Conservation (phyloP, 805 yeast genomes). For the Cyberlindnera xishuangbannaensis region DNA sequence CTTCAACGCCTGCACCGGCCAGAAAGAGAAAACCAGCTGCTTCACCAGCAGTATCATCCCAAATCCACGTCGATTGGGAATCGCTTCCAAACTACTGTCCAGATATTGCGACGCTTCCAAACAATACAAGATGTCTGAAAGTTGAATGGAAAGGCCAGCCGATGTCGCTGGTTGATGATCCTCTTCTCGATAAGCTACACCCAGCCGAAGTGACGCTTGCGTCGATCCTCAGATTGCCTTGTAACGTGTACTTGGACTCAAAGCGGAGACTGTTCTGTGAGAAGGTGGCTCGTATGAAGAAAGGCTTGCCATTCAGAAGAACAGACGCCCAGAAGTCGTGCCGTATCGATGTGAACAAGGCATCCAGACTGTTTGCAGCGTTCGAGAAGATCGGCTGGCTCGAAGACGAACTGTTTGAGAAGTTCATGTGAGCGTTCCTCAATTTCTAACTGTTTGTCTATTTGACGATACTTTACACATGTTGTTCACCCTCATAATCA, state of each 20-base stretch:
- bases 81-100: constrained; percentile 84
- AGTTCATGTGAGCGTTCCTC: constrained; percentile 29
- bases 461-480: no score
- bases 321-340: constrained; percentile 98
- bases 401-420: constrained; percentile 62
- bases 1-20: constrained; percentile 25
- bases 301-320: constrained; percentile 83
- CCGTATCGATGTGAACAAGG: constrained; percentile 94
- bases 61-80: constrained; percentile 57
- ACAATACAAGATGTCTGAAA: constrained; percentile 62
- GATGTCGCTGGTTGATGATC: constrained; percentile 81
- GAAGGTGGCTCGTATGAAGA: constrained; percentile 72
- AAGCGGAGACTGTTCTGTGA: constrained; percentile 85
- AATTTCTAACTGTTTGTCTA: no score
- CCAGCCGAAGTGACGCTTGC: constrained; percentile 90
- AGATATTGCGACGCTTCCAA: constrained; percentile 57
- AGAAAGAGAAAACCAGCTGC: constrained; percentile 37
- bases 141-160: constrained; percentile 99
- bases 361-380: constrained; percentile 86
- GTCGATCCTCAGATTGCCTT: constrained; percentile 82
- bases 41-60: constrained; percentile 37
- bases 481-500: no score
- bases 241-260: constrained; percentile 74
- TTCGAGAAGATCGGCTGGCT: constrained; percentile 97
- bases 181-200: constrained; percentile 65